These are phyloP conservation scores for Xenoacremonium recifei DNA, from an alignment of 2,329 filamentous ascomycete species.

Conservation along the genomic window DNA sequence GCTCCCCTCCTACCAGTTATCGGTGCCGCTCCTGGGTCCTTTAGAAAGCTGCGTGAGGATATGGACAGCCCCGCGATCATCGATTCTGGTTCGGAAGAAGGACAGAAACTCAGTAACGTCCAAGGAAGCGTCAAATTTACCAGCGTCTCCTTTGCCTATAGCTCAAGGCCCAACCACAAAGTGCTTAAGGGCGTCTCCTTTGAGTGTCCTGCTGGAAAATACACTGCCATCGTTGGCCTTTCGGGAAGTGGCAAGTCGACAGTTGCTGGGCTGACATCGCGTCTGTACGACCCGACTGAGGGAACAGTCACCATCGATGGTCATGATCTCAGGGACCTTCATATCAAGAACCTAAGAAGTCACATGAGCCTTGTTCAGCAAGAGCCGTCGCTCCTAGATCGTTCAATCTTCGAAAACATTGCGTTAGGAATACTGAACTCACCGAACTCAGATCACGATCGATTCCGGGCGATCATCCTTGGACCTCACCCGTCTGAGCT, in stretches of 20 bases:
- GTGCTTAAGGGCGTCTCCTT: constrained; percentile 45
- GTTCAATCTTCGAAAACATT: constrained; percentile 51
- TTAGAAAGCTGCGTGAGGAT: constrained; percentile 55
- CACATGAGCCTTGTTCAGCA: constrained; percentile 46
- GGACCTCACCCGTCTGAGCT: constrained; percentile 48
- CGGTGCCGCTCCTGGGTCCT: constrained; percentile 56
- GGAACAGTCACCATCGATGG: constrained; percentile 49
- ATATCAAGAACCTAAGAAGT: constrained; percentile 42
- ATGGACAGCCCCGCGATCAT: constrained; percentile 52
- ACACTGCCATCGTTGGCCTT: constrained; percentile 57
- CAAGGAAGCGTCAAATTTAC: constrained; percentile 37
- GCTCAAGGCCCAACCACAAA: constrained; percentile 39
- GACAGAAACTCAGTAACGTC: constrained; percentile 42
- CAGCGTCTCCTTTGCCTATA: constrained; percentile 44
- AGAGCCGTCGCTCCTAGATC: constrained; percentile 42
- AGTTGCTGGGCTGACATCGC: constrained; percentile 51
- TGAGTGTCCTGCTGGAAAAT: constrained; percentile 46
- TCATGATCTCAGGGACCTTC: constrained; percentile 44
- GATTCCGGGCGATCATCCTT: constrained; percentile 46
- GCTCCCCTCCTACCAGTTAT: constrained; percentile 63
- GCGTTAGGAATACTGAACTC: constrained; percentile 48
- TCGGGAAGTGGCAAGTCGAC: constrained; percentile 60
- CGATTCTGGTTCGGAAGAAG: constrained; percentile 36
- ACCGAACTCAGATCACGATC: constrained; percentile 34
- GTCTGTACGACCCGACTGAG: constrained; percentile 55